Percentiles rank a stretch among this genome's conserved stretches.
These are phyloP conservation scores for Malus asiatica DNA, from an alignment of 306 rosid genomes.

Conservation along the genomic window DNA sequence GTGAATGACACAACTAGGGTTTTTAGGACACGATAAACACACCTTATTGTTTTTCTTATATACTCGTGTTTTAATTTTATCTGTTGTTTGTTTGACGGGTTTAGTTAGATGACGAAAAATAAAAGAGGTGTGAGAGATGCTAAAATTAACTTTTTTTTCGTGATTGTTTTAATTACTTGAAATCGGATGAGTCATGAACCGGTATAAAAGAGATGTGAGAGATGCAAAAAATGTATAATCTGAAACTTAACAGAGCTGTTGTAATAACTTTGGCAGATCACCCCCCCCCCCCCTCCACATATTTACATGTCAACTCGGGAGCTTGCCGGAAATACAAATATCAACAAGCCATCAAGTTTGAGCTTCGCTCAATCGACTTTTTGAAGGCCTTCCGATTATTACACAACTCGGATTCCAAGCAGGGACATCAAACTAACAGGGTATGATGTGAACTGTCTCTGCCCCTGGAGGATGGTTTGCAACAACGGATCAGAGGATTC, in stretches of 20 bases:
- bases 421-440: background rate
- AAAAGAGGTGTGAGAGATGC: too few species aligned
- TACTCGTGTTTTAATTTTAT: too few species aligned
- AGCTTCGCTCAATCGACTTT: slow-evolving; percentile 4
- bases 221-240: background rate
- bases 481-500: background rate
- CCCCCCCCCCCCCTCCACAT: background rate
- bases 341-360: background rate
- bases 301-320: slow-evolving; percentile 8
- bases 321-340: background rate
- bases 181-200: too few species aligned
- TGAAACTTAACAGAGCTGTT: background rate
- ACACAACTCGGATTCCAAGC: slow-evolving; percentile 8
- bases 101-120: too few species aligned
- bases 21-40: too few species aligned
- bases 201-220: too few species aligned
- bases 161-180: too few species aligned
- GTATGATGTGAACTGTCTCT: background rate
- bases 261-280: background rate
- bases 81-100: too few species aligned
- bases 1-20: too few species aligned
- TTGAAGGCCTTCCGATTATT: background rate
- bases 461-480: background rate
- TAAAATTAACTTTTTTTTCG: too few species aligned
- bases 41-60: too few species aligned